Percentiles rank a stretch among this genome's conserved stretches.
Evolutionary conservation across 2,329 filamentous ascomycete genomes (phyloP).

Genomic region (Myriosclerotinia duriaeana): DNA sequence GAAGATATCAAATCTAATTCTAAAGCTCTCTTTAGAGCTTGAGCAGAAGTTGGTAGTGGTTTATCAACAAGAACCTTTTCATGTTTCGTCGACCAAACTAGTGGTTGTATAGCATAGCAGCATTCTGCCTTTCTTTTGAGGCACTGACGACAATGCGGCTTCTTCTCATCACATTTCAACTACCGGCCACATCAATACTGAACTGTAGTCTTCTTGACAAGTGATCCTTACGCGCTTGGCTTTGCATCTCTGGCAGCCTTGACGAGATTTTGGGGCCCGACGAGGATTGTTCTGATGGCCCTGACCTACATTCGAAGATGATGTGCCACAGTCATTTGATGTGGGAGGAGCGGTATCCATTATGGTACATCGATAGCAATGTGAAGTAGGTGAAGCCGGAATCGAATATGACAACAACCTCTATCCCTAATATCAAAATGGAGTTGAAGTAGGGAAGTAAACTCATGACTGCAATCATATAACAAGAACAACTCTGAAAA

Average conservation of each 20-base stretch:
- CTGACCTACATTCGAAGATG: neutral
- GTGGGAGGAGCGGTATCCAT: constrained; percentile 5
- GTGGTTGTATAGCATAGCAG: constrained; percentile 34
- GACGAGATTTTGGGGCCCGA: constrained; percentile 36
- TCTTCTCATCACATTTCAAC: constrained; percentile 40
- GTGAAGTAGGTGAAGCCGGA: neutral
- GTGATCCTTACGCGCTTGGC: constrained; percentile 33
- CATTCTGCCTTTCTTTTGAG: constrained; percentile 33
- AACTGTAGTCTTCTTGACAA: neutral
- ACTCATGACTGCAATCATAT: neutral
- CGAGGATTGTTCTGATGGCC: constrained; percentile 29
- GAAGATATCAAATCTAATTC: neutral
- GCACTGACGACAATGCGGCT: constrained; percentile 37
- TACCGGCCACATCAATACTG: constrained; percentile 24
- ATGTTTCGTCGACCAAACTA: constrained; percentile 40
- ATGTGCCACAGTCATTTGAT: neutral
- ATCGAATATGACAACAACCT: neutral
- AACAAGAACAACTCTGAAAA: too few relatives aligned
- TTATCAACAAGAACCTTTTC: constrained; percentile 32
- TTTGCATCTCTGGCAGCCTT: constrained; percentile 38
- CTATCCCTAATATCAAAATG: neutral
- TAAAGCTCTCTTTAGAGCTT: neutral
- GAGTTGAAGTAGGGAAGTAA: neutral
- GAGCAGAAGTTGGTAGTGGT: constrained; percentile 1
- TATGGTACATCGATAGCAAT: neutral